Percentiles rank a stretch among this genome's conserved stretches.
phyloP scores from a whole-genome alignment of 2,329 filamentous ascomycete species.

The Pseudogymnoascus sp. region DNA sequence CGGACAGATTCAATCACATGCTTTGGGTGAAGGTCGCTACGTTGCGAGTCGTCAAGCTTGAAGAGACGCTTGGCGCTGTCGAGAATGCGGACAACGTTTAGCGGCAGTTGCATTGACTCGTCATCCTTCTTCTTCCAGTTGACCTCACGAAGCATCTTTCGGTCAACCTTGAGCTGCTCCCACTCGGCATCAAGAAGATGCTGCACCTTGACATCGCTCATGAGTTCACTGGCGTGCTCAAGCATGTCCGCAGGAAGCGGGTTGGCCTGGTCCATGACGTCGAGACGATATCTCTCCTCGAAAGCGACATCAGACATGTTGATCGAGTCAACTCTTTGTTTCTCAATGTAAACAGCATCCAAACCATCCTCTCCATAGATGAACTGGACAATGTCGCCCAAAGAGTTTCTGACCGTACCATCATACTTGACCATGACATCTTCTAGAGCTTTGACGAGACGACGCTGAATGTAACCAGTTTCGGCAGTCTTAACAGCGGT shows the following conservation, averaged over 20 bases:
- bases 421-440: conserved; percentile 98
- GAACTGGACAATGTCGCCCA: conserved; percentile 95
- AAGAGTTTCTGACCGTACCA: conserved; percentile 90
- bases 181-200: conserved; percentile 81
- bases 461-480: conserved; percentile 97
- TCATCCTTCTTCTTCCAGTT: conserved; percentile 65
- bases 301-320: conserved; percentile 72
- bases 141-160: conserved; percentile 64
- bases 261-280: conserved; percentile 64
- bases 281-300: conserved; percentile 72
- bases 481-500: conserved; percentile 99
- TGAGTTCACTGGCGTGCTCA: conserved; percentile 79
- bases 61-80: conserved; percentile 86
- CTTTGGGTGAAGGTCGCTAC: conserved; percentile 82
- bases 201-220: conserved; percentile 82
- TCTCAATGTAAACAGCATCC: conserved; percentile 88
- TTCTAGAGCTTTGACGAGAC: conserved; percentile 95
- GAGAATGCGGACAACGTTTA: conserved; percentile 87
- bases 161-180: conserved; percentile 68
- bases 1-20: conserved; percentile 78
- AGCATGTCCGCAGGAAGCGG: conserved; percentile 63
- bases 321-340: conserved; percentile 82
- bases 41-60: conserved; percentile 74
- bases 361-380: conserved; percentile 95
- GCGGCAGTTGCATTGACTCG: conserved; percentile 80